Percentiles rank a stretch among this genome's conserved stretches.
phyloP scores from a whole-genome alignment of 2,329 filamentous ascomycete genomes.

The Talaromyces piceae region DNA sequence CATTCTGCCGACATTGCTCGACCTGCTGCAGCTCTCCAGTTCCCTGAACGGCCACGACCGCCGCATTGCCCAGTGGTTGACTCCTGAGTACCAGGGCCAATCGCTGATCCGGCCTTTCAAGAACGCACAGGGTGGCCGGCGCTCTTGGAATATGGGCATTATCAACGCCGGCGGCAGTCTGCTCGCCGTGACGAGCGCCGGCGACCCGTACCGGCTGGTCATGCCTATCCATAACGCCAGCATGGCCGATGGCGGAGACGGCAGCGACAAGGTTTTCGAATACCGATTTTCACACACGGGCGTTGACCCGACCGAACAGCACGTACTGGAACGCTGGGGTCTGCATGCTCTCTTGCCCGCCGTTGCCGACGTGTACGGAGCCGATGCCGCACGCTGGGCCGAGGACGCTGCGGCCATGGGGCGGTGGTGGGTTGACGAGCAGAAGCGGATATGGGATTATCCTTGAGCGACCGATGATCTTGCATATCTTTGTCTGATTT shows the following conservation, averaged over 20 bases:
- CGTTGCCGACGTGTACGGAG: slow-evolving; percentile 22
- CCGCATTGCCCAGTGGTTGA: slow-evolving; percentile 30
- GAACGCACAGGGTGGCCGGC: slow-evolving; percentile 19
- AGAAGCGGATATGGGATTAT: slow-evolving; percentile 22
- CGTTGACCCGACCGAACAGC: slow-evolving; percentile 27
- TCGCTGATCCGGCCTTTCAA: slow-evolving; percentile 38
- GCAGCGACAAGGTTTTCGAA: slow-evolving; percentile 57
- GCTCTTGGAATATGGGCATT: slow-evolving; percentile 26
- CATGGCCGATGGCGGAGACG: background rate
- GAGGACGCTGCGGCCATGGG: slow-evolving; percentile 29
- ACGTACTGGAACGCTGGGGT: slow-evolving; percentile 24
- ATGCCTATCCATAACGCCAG: slow-evolving; percentile 51
- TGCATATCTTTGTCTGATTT: background rate
- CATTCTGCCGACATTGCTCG: slow-evolving; percentile 41
- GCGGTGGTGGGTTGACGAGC: slow-evolving; percentile 30
- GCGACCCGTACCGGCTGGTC: slow-evolving; percentile 61
- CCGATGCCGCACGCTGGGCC: slow-evolving; percentile 27
- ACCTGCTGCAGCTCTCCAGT: slow-evolving; percentile 35
- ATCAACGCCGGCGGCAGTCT: slow-evolving; percentile 34
- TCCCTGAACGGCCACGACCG: slow-evolving; percentile 31
- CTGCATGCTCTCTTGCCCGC: slow-evolving; percentile 17
- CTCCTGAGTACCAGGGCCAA: slow-evolving; percentile 42
- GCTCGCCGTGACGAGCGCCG: slow-evolving; percentile 63
- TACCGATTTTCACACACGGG: slow-evolving; percentile 29
- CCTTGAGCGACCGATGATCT: no score